These are phyloP conservation scores for Boeremia exigua DNA, from an alignment of 2,329 filamentous ascomycete species.

Conservation along the genomic window DNA sequence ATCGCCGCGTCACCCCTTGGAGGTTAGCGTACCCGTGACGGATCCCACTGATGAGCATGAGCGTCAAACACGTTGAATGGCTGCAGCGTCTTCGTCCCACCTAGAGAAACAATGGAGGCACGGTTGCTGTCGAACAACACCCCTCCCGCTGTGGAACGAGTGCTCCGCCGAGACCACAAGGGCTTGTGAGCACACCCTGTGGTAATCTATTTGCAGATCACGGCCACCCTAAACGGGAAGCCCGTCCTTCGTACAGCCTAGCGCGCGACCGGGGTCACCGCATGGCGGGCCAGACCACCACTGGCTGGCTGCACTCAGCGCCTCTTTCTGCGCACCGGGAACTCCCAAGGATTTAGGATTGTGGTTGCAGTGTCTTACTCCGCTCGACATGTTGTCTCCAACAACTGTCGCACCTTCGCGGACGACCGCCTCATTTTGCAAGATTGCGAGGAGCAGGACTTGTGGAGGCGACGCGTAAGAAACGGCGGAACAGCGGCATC, in stretches of 20 bases:
- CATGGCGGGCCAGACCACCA: slow-evolving; percentile 1
- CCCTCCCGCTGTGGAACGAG: background rate
- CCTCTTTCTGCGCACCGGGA: slow-evolving; percentile 5
- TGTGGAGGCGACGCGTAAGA: slow-evolving; percentile 16
- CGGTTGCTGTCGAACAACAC: background rate
- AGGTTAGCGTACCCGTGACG: slow-evolving; percentile 3
- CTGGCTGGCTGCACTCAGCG: slow-evolving; percentile 11
- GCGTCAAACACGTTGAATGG: background rate
- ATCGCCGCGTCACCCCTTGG: background rate
- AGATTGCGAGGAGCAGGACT: slow-evolving; percentile 7
- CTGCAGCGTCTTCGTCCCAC: background rate
- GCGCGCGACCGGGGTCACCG: background rate
- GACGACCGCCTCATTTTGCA: background rate
- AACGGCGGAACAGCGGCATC: slow-evolving; percentile 12
- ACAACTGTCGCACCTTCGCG: slow-evolving; percentile 1
- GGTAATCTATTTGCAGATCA: slow-evolving; percentile 13
- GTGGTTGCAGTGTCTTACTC: background rate
- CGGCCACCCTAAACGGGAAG: background rate
- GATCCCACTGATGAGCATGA: background rate
- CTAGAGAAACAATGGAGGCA: background rate
- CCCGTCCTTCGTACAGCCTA: slow-evolving; percentile 3
- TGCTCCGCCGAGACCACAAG: background rate
- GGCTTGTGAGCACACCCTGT: background rate
- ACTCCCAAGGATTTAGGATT: background rate
- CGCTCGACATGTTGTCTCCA: slow-evolving; percentile 1